phyloP scores from a whole-genome alignment of 192 early-diverging fungal species.

The Borealophlyctis nickersoniae region DNA sequence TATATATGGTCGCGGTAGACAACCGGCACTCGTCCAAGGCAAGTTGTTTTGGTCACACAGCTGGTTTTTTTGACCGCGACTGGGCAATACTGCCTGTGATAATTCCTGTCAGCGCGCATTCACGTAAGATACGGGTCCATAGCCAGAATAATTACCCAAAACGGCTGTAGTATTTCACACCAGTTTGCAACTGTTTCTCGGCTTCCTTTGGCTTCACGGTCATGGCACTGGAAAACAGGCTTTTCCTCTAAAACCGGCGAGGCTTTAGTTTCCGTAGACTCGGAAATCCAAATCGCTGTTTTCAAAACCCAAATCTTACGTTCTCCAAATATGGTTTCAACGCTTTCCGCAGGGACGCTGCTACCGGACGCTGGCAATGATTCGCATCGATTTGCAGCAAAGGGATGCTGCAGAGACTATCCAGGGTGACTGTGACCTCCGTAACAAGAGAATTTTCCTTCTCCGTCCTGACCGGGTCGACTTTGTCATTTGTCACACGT shows the following conservation, averaged over 20 bases:
- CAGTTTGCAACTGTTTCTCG: slow-evolving; percentile 32
- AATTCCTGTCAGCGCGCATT: too few species aligned
- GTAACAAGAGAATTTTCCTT: slow-evolving; percentile 30
- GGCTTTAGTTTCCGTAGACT: too few species aligned
- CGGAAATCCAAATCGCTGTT: too few species aligned
- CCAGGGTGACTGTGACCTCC: slow-evolving; percentile 32
- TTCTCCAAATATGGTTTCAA: slow-evolving; percentile 34
- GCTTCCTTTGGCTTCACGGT: slow-evolving; percentile 27
- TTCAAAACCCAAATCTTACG: slow-evolving; percentile 23
- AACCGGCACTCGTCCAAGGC: slow-evolving; percentile 39
- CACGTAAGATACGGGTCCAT: too few species aligned
- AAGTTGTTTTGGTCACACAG: slow-evolving; percentile 5
- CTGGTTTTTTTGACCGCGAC: slow-evolving; percentile 33
- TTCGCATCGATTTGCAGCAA: slow-evolving; percentile 41
- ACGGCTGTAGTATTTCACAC: slow-evolving; percentile 41
- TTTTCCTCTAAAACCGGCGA: too few species aligned
- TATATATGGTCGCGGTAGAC: slow-evolving; percentile 41
- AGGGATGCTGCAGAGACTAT: slow-evolving; percentile 28
- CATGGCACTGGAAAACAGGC: slow-evolving; percentile 37
- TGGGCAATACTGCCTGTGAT: slow-evolving; percentile 44
- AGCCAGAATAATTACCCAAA: slow-evolving; percentile 38
- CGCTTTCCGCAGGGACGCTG: slow-evolving; percentile 26
- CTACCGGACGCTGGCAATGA: slow-evolving; percentile 30
- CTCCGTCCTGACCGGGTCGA: slow-evolving; percentile 27
- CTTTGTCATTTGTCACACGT: background rate